Percentiles rank a stretch among this genome's conserved stretches.
These are phyloP conservation scores for Stipa capillata DNA, from an alignment of 176 grass and related monocot genomes.

Conservation along the genomic window DNA sequence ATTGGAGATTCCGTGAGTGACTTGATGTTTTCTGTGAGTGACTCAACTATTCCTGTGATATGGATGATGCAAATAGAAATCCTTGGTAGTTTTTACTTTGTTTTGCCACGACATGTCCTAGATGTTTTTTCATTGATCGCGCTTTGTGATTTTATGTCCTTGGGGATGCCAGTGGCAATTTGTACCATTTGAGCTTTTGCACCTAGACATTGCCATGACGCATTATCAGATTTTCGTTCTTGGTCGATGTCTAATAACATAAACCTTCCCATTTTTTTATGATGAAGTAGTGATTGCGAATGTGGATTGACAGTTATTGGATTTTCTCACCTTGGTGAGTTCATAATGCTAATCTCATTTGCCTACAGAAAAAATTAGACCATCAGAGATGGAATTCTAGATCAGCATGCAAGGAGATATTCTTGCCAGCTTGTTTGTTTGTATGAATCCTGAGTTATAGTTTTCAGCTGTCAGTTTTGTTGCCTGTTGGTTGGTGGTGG, in stretches of 20 bases:
- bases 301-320: background rate
- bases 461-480: background rate
- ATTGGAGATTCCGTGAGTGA: background rate
- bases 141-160: background rate
- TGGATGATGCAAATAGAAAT: background rate
- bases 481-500: background rate
- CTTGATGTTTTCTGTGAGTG: background rate
- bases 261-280: background rate
- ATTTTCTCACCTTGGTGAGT: background rate
- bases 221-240: background rate
- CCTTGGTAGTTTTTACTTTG: background rate
- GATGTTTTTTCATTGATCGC: background rate
- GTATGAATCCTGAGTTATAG: background rate
- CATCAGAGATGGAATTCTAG: background rate
- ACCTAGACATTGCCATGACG: background rate
- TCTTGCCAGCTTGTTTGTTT: background rate
- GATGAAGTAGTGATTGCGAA: background rate
- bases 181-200: background rate
- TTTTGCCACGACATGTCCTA: fast-evolving
- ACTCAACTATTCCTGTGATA: background rate
- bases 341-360: background rate
- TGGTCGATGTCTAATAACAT: background rate
- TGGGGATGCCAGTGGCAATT: background rate
- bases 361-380: background rate
- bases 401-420: background rate